Conservation (phyloP, 2,329 filamentous ascomycete species). For the Pseudogymnoascus sp. region DNA sequence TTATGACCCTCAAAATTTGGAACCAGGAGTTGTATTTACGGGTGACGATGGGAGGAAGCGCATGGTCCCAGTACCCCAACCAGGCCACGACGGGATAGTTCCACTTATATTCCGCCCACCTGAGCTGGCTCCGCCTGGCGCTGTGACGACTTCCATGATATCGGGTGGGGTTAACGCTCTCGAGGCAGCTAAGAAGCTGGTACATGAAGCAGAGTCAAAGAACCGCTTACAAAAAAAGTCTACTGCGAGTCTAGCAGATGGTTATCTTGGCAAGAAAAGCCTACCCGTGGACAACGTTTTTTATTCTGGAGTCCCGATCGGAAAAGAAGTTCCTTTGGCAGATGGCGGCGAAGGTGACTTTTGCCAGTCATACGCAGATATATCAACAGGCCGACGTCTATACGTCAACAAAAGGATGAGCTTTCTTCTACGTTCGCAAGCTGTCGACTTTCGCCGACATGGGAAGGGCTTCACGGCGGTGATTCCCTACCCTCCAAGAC, state of each 20-base stretch:
- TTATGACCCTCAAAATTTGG: conserved; percentile 12
- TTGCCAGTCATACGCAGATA: conserved; percentile 19
- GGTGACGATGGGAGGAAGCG: conserved; percentile 21
- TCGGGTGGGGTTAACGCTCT: background rate
- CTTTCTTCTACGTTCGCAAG: conserved; percentile 30
- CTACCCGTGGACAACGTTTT: conserved; percentile 36
- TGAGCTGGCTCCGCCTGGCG: background rate
- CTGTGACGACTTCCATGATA: background rate
- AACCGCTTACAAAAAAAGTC: background rate
- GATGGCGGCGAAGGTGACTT: conserved; percentile 24
- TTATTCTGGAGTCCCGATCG: conserved; percentile 27
- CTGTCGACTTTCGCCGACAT: conserved; percentile 16
- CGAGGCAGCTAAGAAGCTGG: background rate
- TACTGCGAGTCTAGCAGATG: conserved; percentile 12
- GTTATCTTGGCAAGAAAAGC: conserved; percentile 34
- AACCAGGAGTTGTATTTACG: conserved; percentile 17
- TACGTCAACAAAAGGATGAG: conserved; percentile 38
- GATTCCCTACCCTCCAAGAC: conserved; percentile 23
- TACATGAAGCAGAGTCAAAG: conserved; percentile 2
- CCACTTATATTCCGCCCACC: background rate
- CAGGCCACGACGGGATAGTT: background rate
- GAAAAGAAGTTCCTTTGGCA: conserved; percentile 24
- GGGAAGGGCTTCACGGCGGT: conserved; percentile 19
- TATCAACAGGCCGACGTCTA: conserved; percentile 38
- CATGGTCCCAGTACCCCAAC: conserved; percentile 10